Base-by-base conservation (phyloP, 2,329 filamentous ascomycete species). In the Alternaria arbusti region DNA sequence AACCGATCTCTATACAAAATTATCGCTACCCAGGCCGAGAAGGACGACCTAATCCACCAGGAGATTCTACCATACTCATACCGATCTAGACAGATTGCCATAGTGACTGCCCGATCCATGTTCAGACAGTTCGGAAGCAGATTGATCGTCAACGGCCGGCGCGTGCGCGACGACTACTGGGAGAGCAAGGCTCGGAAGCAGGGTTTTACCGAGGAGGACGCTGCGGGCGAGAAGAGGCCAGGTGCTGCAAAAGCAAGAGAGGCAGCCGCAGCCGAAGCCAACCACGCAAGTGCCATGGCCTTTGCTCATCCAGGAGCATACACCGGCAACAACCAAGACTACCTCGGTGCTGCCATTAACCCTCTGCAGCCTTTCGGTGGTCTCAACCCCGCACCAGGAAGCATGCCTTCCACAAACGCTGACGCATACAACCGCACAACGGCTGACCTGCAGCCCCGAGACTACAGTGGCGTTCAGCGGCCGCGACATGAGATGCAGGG, bases 101-200 rank as follows among this genome's bases (percentile, higher is more conserved):
- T 99, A 66, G 96, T 99, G 46, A 98, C 96, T 1, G 96, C 96
- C 28, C 90, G 93, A 68, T 98, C 95, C 72, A 99, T 99, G 96
- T 99, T 98, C 81, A 90, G 96, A 46, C 96, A 99, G 79, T 99
- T 99, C 80, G 96, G 96, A 52, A 97, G 94, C 80, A 88, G 96
- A 67, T 91, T 99, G 56, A 96, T 99, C 68, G 89, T 92, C 36
- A 92, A 94, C 74, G 96, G 96, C 32, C 88, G 95, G 66, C 87
- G 96, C 61, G 96, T 99, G 45, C 90, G 96, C 54, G 96, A 99
- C 81, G 96, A 99, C 79, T 99, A 99, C 81, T 99, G 96, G 96
- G 96, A 98, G 81, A 92, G 91, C 76, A 98, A 98, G 82, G 96
- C 96, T 8, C 88, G 92, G 51, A 99, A 98, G 82, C 96, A 99